These are phyloP conservation scores for Suillus paluster DNA, from an alignment of 768 basidiomycete genomes.

Conservation along the genomic window DNA sequence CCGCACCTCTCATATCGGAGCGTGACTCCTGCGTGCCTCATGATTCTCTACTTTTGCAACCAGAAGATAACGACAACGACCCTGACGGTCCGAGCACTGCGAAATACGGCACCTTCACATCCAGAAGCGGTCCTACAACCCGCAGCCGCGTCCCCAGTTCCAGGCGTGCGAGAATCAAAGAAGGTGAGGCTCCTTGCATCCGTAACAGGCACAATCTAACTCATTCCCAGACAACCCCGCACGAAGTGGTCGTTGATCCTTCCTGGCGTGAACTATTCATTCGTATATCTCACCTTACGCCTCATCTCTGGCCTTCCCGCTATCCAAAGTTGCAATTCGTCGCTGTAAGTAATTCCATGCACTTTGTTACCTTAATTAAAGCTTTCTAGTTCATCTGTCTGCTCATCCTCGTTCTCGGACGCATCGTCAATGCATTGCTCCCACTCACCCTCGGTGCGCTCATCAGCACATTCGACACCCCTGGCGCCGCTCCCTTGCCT, in stretches of 20 bases:
- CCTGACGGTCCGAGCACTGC: constrained; percentile 42
- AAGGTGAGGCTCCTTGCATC: neutral
- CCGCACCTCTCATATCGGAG: constrained; percentile 33
- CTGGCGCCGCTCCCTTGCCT: constrained; percentile 17
- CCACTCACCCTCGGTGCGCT: constrained; percentile 69
- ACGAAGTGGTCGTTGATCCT: constrained; percentile 63
- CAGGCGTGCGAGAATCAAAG: constrained; percentile 16
- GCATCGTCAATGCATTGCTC: constrained; percentile 73
- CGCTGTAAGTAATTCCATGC: constrained; percentile 45
- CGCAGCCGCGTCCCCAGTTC: constrained; percentile 51
- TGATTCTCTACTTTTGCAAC: constrained; percentile 59
- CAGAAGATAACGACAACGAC: constrained; percentile 35
- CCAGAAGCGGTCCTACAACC: constrained; percentile 47
- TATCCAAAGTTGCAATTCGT: constrained; percentile 67
- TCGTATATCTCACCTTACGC: constrained; percentile 68
- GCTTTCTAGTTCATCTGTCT: constrained; percentile 62
- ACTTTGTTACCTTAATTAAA: constrained; percentile 21
- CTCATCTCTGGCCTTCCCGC: constrained; percentile 86
- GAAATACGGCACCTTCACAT: constrained; percentile 68
- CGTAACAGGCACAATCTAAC: neutral
- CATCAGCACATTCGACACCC: constrained; percentile 24
- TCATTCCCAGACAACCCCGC: constrained; percentile 33
- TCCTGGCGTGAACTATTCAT: constrained; percentile 71
- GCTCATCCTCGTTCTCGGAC: constrained; percentile 69
- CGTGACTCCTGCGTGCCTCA: neutral